Conservation (phyloP, 108 stramenopile species). For the Skeletonema tropicum region DNA sequence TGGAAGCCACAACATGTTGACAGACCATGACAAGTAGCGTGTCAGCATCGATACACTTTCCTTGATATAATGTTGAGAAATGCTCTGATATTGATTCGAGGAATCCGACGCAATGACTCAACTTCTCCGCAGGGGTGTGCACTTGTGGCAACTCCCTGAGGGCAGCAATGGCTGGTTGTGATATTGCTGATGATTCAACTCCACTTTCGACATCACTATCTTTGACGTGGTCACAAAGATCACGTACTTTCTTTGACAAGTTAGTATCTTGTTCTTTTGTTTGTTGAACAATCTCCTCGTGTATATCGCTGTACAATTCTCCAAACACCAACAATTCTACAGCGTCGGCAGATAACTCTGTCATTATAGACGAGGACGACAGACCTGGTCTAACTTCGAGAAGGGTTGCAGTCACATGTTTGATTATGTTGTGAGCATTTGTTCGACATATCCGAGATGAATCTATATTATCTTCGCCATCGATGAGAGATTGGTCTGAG, state of each 20-base stretch:
- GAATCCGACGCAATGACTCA: conserved; percentile 68
- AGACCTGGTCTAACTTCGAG: conserved; percentile 79
- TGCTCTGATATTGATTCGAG: conserved; percentile 74
- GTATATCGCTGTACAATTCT: conserved; percentile 67
- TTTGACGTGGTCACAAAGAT: conserved; percentile 26
- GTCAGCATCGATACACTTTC: conserved; percentile 71
- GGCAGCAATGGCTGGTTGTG: conserved; percentile 60
- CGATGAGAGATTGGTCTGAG: not conserved
- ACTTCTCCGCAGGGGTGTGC: conserved; percentile 77
- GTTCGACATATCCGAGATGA: conserved; percentile 48
- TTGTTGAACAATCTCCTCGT: conserved; percentile 36
- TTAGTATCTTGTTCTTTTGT: conserved; percentile 39
- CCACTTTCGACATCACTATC: not conserved
- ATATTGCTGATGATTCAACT: conserved; percentile 24
- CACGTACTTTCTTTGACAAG: conserved; percentile 53
- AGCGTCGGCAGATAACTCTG: conserved; percentile 74
- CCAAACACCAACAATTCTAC: conserved; percentile 86
- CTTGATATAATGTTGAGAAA: conserved; percentile 45
- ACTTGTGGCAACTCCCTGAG: conserved; percentile 61
- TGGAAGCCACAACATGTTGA: conserved; percentile 75
- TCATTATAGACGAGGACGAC: conserved; percentile 63
- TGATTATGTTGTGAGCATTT: conserved; percentile 85
- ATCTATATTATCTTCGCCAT: not conserved
- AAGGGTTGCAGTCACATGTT: conserved; percentile 85
- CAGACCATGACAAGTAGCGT: conserved; percentile 82